Conservation (phyloP, 1,139 yeast species). For the Sugiyamaella sp. region DNA sequence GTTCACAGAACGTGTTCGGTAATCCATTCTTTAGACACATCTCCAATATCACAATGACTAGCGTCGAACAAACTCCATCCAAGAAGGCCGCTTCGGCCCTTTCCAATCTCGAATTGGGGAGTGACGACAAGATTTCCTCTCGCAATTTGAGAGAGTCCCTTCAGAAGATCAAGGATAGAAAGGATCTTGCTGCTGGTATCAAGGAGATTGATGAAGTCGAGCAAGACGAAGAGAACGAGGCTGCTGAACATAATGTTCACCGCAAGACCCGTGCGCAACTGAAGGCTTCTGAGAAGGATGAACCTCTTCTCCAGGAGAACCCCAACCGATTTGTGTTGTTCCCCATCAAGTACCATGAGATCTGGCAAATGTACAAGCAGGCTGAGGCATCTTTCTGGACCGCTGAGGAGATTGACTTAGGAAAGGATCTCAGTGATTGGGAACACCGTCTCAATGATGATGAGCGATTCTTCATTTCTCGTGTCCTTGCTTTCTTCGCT, state of each 20-base stretch:
- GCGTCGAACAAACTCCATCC: conserved; percentile 44
- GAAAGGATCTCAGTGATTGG: conserved; percentile 92
- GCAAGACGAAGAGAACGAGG: conserved; percentile 25
- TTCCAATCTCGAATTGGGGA: conserved; percentile 38
- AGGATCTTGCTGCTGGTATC: conserved; percentile 26
- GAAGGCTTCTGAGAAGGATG: conserved; percentile 79
- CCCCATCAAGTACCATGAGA: conserved; percentile 97
- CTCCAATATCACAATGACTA: conserved; percentile 22
- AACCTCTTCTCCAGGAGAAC: conserved; percentile 87
- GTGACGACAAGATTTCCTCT: conserved; percentile 25
- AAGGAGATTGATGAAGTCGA: conserved; percentile 30
- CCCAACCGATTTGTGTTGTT: conserved; percentile 88
- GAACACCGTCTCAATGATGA: conserved; percentile 79
- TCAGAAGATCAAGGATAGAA: conserved; percentile 25
- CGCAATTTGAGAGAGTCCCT: conserved; percentile 32
- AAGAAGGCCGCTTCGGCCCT: conserved; percentile 45
- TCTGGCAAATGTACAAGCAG: conserved; percentile 98
- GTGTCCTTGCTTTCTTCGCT: conserved; percentile 96
- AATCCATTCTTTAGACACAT: background rate
- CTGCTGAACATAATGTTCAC: conserved; percentile 26
- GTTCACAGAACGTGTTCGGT: background rate
- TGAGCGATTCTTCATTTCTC: conserved; percentile 86
- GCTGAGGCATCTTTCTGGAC: conserved; percentile 99
- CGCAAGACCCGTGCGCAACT: conserved; percentile 42
- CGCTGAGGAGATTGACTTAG: conserved; percentile 96